Evolutionary conservation across 495 filamentous ascomycete species (phyloP).

Genomic region (Aspergillus haitiensis): DNA sequence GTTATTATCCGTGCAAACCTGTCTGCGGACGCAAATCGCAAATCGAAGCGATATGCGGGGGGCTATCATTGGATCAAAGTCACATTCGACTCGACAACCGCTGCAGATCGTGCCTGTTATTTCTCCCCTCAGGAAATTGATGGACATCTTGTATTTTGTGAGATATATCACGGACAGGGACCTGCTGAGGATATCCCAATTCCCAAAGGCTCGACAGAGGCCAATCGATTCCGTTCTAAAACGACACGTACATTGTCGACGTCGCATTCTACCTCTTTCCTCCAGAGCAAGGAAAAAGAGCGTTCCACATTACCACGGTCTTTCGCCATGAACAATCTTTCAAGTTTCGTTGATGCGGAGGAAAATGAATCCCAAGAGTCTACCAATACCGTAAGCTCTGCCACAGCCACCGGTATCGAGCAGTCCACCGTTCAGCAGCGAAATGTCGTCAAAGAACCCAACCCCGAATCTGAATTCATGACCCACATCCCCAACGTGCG

Average conservation of each 20-base stretch:
- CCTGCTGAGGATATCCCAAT: constrained; percentile 66
- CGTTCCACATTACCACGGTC: constrained; percentile 48
- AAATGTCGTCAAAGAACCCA: constrained; percentile 28
- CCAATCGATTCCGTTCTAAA: constrained; percentile 28
- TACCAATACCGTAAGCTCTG: constrained; percentile 56
- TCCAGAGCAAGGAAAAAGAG: constrained; percentile 37
- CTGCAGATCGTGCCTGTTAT: constrained; percentile 73
- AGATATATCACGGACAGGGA: constrained; percentile 69
- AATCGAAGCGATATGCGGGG: constrained; percentile 72
- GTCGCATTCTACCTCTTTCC: constrained; percentile 41
- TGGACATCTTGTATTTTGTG: constrained; percentile 74
- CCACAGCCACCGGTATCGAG: constrained; percentile 59
- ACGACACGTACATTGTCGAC: constrained; percentile 38
- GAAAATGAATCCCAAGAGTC: constrained; percentile 37
- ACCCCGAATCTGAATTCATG: constrained; percentile 50
- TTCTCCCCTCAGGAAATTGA: constrained; percentile 75
- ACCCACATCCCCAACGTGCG: constrained; percentile 53
- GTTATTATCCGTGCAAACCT: constrained; percentile 61
- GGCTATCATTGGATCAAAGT: constrained; percentile 91
- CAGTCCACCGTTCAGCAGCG: constrained; percentile 42
- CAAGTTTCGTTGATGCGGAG: constrained; percentile 33
- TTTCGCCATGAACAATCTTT: constrained; percentile 45
- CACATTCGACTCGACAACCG: constrained; percentile 79
- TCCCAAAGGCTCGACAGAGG: constrained; percentile 42
- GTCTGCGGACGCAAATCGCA: constrained; percentile 66